These are phyloP conservation scores for Psilocybe azurescens DNA, from an alignment of 768 basidiomycete species.

Conservation along the genomic window DNA sequence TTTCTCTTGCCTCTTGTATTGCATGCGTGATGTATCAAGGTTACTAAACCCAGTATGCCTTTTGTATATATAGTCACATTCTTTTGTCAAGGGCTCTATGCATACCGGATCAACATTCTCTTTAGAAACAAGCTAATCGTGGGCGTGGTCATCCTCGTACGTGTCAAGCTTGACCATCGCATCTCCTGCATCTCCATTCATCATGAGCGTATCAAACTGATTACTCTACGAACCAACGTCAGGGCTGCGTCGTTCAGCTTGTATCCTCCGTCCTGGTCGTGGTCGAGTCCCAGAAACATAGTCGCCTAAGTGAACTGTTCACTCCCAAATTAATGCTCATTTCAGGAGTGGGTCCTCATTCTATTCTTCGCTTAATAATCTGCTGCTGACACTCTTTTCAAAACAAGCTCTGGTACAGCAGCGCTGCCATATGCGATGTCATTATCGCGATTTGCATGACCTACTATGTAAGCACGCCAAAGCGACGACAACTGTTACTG, in stretches of 20 bases:
- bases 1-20: too few relatives aligned
- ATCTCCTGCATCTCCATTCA: too few relatives aligned
- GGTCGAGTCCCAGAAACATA: background rate
- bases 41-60: too few relatives aligned
- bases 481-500: too few relatives aligned
- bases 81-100: slow-evolving; percentile 10
- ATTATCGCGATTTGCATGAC: slow-evolving; percentile 9
- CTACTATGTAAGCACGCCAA: background rate
- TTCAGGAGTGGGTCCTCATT: background rate
- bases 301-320: background rate
- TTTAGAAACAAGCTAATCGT: background rate
- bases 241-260: background rate
- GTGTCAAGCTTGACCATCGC: background rate
- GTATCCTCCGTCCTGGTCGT: background rate
- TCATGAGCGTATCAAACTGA: background rate
- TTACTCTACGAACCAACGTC: background rate
- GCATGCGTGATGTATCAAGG: too few relatives aligned
- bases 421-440: slow-evolving; percentile 7
- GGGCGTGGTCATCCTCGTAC: background rate
- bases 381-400: background rate
- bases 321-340: background rate
- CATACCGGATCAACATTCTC: background rate
- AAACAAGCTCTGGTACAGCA: slow-evolving; percentile 4
- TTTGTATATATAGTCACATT: slow-evolving; percentile 3
- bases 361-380: too few relatives aligned